Evolutionary conservation across 2,329 filamentous ascomycete genomes (phyloP), one percentile per base, ranked within the genome.

Genomic region (Ilyonectria robusta): DNA sequence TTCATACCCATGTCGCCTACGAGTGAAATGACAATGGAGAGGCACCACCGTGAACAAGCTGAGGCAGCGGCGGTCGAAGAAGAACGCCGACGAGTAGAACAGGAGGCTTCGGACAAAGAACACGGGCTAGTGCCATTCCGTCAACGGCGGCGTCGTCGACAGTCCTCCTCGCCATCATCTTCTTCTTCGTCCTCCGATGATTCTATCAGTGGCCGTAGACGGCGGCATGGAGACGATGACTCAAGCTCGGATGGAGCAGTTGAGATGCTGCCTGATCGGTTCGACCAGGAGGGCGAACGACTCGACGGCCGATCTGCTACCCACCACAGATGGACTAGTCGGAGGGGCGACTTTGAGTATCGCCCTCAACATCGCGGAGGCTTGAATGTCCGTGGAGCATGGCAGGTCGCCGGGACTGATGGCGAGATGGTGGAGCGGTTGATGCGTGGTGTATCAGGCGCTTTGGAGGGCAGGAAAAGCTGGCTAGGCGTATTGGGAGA

Each of bases 1-100:
- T 88, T 87, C 61, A 80, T 82, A 2, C 85, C 86, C 0, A 73
- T 88, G 46, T 87, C 85, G 3, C 86, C 86, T 1, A 82, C 84
- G 59, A 86, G 84, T 17, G 82, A 82, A 0, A 81, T 77, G 61
- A 86, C 84, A 0, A 82, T 87, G 72, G 77, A 79, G 21, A 76
- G 79, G 29, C 85, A 85, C 65, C 81, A 75, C 44, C 74, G 75
- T 37, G 76, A 80, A 13, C 80, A 83, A 21, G 76, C 73, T 26
- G 65, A 75, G n/a, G 72, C 75, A 4, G 68, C 70, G 72, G 75
- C 59, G 59, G 73, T 48, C 64, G 75, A 51, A 65, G 70, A 75
- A 55, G 19, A 72, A 44, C 62, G 59, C 3, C 66, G 68, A 15
- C 64, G 63, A 31, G 47, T 57, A 42, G 66, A 72, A 13, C 71